A percentile compares a stretch with the other conserved stretches of the same genome.
Evolutionary conservation across 2,329 filamentous ascomycete species (phyloP).

Genomic region (Aspergillus novoparasiticus): DNA sequence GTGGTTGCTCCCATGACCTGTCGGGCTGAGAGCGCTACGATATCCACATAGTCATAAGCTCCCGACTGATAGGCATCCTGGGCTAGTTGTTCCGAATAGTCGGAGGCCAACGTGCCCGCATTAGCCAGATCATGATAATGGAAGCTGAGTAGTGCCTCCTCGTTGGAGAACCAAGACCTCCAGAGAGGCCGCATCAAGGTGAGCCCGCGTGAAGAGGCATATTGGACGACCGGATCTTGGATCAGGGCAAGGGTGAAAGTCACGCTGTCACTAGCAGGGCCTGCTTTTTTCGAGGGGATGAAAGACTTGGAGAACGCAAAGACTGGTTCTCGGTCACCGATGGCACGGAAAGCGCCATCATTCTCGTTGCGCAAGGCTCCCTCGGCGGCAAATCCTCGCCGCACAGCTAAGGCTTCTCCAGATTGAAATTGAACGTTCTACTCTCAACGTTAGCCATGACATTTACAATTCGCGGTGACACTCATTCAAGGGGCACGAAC

Average conservation of each 20-base stretch:
- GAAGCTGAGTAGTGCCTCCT: slow-evolving; percentile 68
- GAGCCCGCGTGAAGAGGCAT: slow-evolving; percentile 72
- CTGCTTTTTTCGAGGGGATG: slow-evolving; percentile 46
- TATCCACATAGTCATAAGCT: slow-evolving; percentile 74
- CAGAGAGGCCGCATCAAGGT: slow-evolving; percentile 79
- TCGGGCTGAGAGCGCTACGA: slow-evolving; percentile 74
- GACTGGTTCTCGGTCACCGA: slow-evolving; percentile 77
- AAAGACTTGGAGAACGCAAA: slow-evolving; percentile 77
- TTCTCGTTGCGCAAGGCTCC: slow-evolving; percentile 67
- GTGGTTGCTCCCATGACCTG: slow-evolving; percentile 79
- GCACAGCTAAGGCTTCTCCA: slow-evolving; percentile 67
- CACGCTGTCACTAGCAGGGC: slow-evolving; percentile 55
- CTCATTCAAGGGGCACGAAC: slow-evolving; percentile 31
- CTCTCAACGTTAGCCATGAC: slow-evolving; percentile 15
- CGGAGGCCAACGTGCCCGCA: slow-evolving; percentile 64
- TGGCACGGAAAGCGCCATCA: slow-evolving; percentile 67
- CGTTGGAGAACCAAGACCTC: slow-evolving; percentile 70
- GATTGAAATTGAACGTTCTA: slow-evolving; percentile 68
- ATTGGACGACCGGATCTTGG: slow-evolving; percentile 79
- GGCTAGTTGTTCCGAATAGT: slow-evolving; percentile 72
- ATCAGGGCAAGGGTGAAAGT: slow-evolving; percentile 76
- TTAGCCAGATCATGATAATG: slow-evolving; percentile 75
- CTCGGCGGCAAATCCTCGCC: slow-evolving; percentile 69
- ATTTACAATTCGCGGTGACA: background rate
- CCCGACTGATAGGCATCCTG: slow-evolving; percentile 73